A percentile compares a stretch with the other conserved stretches of the same genome.
Evolutionary conservation across 176 grass and related monocot genomes (phyloP).

Genomic region (Aechmea fasciata): DNA sequence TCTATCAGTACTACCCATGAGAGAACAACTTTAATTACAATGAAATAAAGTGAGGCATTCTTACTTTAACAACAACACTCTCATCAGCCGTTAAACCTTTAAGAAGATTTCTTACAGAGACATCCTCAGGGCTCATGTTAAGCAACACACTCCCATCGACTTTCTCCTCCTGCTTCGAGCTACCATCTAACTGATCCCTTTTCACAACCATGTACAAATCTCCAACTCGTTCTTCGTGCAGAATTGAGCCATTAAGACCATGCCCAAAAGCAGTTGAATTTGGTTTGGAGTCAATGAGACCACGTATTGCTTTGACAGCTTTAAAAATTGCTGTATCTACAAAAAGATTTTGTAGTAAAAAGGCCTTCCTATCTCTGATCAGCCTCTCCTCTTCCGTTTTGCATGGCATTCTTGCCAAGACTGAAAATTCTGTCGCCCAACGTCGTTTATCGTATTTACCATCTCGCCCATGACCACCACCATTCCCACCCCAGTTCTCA

Average conservation of each 20-base stretch:
- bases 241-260: constrained; percentile 24
- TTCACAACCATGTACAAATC: constrained; percentile 69
- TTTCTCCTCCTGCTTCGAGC: constrained; percentile 57
- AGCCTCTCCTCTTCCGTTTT: constrained; percentile 85
- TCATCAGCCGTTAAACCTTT: constrained; percentile 96
- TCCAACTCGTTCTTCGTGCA: constrained; percentile 55
- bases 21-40: constrained; percentile 7
- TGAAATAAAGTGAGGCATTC: constrained; percentile 6
- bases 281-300: constrained; percentile 28
- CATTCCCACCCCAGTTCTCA: constrained; percentile 78
- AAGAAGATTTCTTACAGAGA: constrained; percentile 75
- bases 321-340: constrained; percentile 85
- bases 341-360: constrained; percentile 85
- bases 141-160: constrained; percentile 52
- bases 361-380: constrained; percentile 90
- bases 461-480: constrained; percentile 51
- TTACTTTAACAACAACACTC: constrained; percentile 63
- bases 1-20: constrained; percentile 11
- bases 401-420: constrained; percentile 63
- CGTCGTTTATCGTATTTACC: constrained; percentile 48
- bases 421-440: constrained; percentile 78
- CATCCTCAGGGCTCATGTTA: constrained; percentile 36
- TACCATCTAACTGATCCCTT: constrained; percentile 60
- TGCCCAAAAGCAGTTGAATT: constrained; percentile 13
- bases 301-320: constrained; percentile 47